Percentiles rank a stretch among this genome's conserved stretches.
Conservation (phyloP, 176 grass and related monocot genomes). For the Coix lacrymajobi region DNA sequence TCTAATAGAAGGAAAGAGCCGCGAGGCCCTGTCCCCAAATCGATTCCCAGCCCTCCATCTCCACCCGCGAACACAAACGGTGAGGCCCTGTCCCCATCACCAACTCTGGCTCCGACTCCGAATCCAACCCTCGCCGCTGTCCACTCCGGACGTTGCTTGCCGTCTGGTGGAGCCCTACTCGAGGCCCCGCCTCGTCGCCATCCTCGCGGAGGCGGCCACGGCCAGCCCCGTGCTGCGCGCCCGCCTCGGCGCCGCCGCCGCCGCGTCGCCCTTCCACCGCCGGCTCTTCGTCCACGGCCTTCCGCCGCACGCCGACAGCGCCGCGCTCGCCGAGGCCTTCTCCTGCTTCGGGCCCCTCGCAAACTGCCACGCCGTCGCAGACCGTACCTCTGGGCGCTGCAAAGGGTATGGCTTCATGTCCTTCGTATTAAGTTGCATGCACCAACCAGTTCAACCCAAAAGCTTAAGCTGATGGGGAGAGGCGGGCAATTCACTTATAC, state of each 20-base stretch:
- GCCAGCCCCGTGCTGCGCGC: conserved; percentile 32
- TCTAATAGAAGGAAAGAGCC: too few species aligned
- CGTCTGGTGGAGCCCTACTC: conserved; percentile 45
- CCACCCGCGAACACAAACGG: background rate
- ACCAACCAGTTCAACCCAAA: too few species aligned
- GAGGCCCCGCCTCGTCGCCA: conserved; percentile 45
- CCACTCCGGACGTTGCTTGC: conserved; percentile 14
- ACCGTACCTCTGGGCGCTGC: conserved; percentile 34
- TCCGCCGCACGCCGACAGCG: conserved; percentile 23
- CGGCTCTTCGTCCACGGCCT: conserved; percentile 71
- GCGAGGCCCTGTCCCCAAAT: too few species aligned
- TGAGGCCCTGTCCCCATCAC: background rate
- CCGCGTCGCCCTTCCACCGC: conserved; percentile 43
- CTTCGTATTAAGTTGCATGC: too few species aligned
- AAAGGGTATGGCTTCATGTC: conserved; percentile 70
- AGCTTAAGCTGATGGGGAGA: too few species aligned
- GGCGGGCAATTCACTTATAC: too few species aligned
- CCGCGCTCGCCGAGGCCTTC: conserved; percentile 29
- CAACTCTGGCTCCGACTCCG: background rate
- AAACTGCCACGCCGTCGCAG: conserved; percentile 48
- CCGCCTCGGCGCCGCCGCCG: conserved; percentile 32
- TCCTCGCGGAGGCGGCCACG: conserved; percentile 42
- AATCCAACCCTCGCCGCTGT: background rate
- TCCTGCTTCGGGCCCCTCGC: conserved; percentile 33
- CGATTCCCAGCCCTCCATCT: background rate